phyloP scores from a whole-genome alignment of 83 land plant genomes.

The Larix sibirica region DNA sequence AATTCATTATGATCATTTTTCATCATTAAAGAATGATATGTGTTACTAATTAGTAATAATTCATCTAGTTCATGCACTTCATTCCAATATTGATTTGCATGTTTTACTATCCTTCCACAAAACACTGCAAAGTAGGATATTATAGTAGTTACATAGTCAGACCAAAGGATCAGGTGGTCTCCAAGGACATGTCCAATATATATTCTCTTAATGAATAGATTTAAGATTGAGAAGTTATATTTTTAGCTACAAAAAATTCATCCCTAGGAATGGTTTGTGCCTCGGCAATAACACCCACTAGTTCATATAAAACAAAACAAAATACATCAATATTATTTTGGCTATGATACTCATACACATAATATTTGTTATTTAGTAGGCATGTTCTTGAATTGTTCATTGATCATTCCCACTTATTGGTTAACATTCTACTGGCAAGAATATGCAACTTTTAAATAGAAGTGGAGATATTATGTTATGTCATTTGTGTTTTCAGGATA shows the following conservation, averaged over 20 bases:
- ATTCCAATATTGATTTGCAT: conserved; percentile 86
- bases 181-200: not conserved
- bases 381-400: conserved; percentile 89
- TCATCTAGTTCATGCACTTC: conserved; percentile 74
- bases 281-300: conserved; percentile 50
- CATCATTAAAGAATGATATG: not conserved
- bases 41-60: conserved; percentile 13
- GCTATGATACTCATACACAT: conserved; percentile 50
- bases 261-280: conserved; percentile 54
- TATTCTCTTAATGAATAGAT: not conserved
- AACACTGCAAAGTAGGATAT: conserved; percentile 42
- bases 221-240: conserved; percentile 34
- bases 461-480: not conserved
- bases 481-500: not conserved
- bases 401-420: conserved; percentile 93
- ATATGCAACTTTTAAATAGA: conserved; percentile 37
- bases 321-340: conserved; percentile 54
- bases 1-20: not conserved
- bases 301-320: conserved; percentile 75
- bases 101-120: conserved; percentile 74
- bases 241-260: conserved; percentile 61
- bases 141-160: not conserved
- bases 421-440: conserved; percentile 86
- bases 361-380: conserved; percentile 58
- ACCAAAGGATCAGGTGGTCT: not conserved